Evolutionary conservation across 495 filamentous ascomycete species (phyloP).

Genomic region (Cercophora samala): DNA sequence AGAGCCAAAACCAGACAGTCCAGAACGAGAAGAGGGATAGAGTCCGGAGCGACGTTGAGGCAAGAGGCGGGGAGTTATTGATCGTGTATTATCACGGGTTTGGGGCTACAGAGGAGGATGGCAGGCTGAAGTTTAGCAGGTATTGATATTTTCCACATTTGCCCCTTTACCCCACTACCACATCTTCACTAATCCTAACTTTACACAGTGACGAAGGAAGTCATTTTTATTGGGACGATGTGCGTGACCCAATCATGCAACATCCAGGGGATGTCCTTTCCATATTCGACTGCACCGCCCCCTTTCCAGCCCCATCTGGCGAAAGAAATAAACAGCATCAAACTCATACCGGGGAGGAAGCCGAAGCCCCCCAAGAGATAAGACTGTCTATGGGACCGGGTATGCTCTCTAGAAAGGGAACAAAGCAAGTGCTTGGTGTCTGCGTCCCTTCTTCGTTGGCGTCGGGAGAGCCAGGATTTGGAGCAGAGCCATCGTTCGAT

Average conservation of each 20-base stretch:
- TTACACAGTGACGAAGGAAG: neutral
- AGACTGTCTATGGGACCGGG: conserved; percentile 19
- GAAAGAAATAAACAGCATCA: neutral
- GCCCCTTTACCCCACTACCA: neutral
- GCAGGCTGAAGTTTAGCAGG: conserved; percentile 28
- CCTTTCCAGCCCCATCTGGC: neutral
- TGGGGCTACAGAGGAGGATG: conserved; percentile 21
- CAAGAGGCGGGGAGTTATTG: neutral
- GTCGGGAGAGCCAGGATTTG: neutral
- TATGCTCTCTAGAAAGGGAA: conserved; percentile 13
- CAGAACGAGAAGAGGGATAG: neutral
- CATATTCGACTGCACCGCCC: conserved; percentile 28
- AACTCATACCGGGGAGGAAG: neutral
- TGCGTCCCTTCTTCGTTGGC: conserved; percentile 16
- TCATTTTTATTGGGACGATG: conserved; percentile 32
- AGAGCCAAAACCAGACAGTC: neutral
- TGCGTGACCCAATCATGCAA: conserved; percentile 30
- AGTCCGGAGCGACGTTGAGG: neutral
- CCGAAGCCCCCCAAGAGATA: conserved; percentile 13
- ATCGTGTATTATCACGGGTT: conserved; percentile 26
- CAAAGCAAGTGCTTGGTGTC: conserved; percentile 30
- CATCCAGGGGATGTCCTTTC: conserved; percentile 24
- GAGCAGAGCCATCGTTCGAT: neutral
- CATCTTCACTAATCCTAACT: neutral
- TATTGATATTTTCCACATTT: conserved; percentile 4